Base-by-base conservation (phyloP, 1,284 basidiomycete genomes). In the Coniferiporia sulphurascens region DNA sequence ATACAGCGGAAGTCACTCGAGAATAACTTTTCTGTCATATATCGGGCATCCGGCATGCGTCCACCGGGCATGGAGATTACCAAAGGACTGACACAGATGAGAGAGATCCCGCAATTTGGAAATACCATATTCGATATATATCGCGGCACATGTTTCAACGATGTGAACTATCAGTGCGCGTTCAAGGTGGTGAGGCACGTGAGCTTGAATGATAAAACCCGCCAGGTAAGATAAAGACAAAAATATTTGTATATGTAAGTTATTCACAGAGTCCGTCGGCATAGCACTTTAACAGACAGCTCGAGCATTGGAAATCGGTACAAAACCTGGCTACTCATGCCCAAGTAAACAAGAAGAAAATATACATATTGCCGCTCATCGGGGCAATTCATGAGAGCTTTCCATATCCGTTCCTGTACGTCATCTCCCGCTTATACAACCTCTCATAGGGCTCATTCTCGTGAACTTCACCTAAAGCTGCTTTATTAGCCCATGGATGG, bases 401-500 rank as follows among this genome's bases (percentile, higher is more conserved):
- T n/a, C 9, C 6, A 27, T 17, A 12, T 17, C 41, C 22, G 4
- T 44, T 56, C 56, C 48, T 55, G 48, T 34, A n/a, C 22, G 13
- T 36, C 5, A 9, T 38, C 43, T 10, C 12, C 12, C 48, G n/a
- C 32, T n/a, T 21, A 19, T 15, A 13, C 22, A 15, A 50, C 49
- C 41, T 35, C 51, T 41, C 34, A 13, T 15, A 15, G 4, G n/a
- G 13, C 12, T 34, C 4, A 22, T 36, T 36, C n/a, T n/a, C 17
- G 17, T 52, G n/a, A 38, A 38, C 36, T 13, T 38, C 6, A 7
- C 36, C 6, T 52, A n/a, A 1, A 48, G 35, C 8, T 82, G 75
- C 62, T 76, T 83, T 64, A 75, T 83, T 48, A 81, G 78, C 62
- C 82, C 80, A 15, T 84, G 79, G 78, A 76, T 78, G 66, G 68